These are phyloP conservation scores for maize (Zea mays) DNA, from an alignment of 176 grass and related monocot genomes.

Conservation along the genomic window DNA sequence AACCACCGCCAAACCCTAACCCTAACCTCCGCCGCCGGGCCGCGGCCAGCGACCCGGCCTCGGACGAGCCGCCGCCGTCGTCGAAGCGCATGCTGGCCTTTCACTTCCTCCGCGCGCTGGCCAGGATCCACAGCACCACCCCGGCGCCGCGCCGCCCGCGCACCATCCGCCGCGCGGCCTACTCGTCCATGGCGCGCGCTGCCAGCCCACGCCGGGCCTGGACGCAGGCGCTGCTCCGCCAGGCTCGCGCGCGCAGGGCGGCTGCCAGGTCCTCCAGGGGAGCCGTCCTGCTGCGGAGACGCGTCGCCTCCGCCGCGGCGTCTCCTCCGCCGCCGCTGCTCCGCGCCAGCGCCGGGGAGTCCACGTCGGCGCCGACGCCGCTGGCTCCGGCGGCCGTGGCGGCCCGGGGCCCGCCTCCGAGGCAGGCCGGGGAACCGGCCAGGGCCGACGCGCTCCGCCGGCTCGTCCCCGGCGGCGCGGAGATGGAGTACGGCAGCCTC, in stretches of 20 bases:
- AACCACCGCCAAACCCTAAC: constrained; percentile 47
- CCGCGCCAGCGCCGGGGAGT: not conserved
- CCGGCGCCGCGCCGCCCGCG: constrained; percentile 46
- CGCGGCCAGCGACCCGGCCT: not conserved
- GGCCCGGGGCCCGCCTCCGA: not conserved
- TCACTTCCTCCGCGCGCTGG: constrained; percentile 72
- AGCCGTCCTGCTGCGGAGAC: constrained; percentile 33
- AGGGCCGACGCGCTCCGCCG: constrained; percentile 57
- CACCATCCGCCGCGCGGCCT: constrained; percentile 66
- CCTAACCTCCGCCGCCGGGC: constrained; percentile 38
- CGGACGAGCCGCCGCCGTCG: not conserved
- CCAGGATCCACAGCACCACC: constrained; percentile 44
- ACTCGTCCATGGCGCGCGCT: constrained; percentile 67
- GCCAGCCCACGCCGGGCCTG: constrained; percentile 42
- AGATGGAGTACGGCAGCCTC: constrained; percentile 77
- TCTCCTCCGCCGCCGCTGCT: not conserved
- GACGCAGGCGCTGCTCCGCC: constrained; percentile 64
- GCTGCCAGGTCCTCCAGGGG: not conserved
- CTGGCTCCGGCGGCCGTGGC: no score
- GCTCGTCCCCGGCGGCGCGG: constrained; percentile 65
- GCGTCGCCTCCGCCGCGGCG: constrained; percentile 21
- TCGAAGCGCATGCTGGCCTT: constrained; percentile 70
- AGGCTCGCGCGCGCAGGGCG: constrained; percentile 33
- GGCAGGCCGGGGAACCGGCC: constrained; percentile 43
- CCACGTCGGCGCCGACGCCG: not conserved